phyloP scores from a whole-genome alignment of 306 rosid genomes.

The Ammopiptanthus mongolicus region DNA sequence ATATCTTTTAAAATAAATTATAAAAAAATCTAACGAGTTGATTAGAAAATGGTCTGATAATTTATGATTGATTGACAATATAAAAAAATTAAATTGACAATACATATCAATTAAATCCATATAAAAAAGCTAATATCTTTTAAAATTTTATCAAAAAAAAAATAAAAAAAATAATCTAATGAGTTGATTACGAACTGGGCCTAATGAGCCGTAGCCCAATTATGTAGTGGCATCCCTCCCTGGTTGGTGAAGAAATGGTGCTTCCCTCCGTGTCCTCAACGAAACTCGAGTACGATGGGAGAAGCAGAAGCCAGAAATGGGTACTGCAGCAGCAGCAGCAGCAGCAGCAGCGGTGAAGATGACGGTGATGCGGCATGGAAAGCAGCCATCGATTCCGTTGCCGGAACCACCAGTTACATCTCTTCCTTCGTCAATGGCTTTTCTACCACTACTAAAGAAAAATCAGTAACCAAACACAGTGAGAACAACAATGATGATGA shows the following conservation, averaged over 20 bases:
- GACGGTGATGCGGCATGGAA: constrained; percentile 83
- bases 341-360: constrained; percentile 75
- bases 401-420: constrained; percentile 38
- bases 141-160: no score
- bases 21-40: no score
- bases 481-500: not conserved
- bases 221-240: not conserved
- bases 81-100: no score
- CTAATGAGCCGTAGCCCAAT: not conserved
- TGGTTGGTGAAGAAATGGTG: not conserved
- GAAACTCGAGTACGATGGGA: not conserved
- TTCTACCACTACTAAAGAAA: constrained; percentile 16
- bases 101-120: no score
- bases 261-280: not conserved
- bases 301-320: constrained; percentile 39
- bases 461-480: not conserved
- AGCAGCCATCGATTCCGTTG: constrained; percentile 63
- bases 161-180: no score
- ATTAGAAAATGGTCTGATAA: no score
- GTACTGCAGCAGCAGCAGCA: constrained; percentile 42
- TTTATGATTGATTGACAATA: no score
- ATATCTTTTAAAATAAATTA: no score
- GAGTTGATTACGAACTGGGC: constrained; percentile 12
- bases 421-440: constrained; percentile 41
- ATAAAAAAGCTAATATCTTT: no score